Percentiles rank a stretch among this genome's conserved stretches.
These are phyloP conservation scores for Panus rudis DNA, from an alignment of 768 basidiomycete genomes.

Conservation along the genomic window DNA sequence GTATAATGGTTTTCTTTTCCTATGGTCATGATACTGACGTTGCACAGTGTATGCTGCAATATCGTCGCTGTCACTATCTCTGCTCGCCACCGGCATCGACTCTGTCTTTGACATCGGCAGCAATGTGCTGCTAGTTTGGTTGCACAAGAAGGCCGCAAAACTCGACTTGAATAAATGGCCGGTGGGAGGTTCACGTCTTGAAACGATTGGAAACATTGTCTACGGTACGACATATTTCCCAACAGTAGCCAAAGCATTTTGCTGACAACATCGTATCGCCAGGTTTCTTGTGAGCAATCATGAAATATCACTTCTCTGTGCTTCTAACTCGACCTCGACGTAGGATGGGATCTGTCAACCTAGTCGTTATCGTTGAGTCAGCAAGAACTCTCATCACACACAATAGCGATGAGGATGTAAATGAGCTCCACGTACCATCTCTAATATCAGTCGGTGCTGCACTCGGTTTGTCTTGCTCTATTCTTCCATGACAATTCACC, in stretches of 20 bases:
- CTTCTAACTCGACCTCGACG: not conserved
- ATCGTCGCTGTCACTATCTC: slow-evolving; percentile 73
- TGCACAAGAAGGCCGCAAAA: slow-evolving; percentile 63
- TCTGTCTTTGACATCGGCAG: slow-evolving; percentile 80
- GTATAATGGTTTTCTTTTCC: slow-evolving; percentile 13
- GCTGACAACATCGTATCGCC: not conserved
- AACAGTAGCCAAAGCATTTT: not conserved
- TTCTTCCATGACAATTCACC: not conserved
- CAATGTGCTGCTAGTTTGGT: slow-evolving; percentile 72
- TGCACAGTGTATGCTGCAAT: slow-evolving; percentile 83
- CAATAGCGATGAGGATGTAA: slow-evolving; percentile 41
- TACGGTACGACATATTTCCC: slow-evolving; percentile 47
- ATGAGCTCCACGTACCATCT: slow-evolving; percentile 71
- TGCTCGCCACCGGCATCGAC: slow-evolving; percentile 88
- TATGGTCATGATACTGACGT: slow-evolving; percentile 6
- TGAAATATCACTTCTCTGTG: not conserved
- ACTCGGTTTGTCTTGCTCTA: slow-evolving; percentile 44
- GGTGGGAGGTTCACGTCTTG: slow-evolving; percentile 81
- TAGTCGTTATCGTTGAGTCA: slow-evolving; percentile 88
- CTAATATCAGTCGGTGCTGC: slow-evolving; percentile 80
- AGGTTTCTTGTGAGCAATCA: slow-evolving; percentile 10
- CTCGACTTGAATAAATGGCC: slow-evolving; percentile 89
- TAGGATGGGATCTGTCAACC: slow-evolving; percentile 88
- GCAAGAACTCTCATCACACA: slow-evolving; percentile 62
- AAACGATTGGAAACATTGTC: slow-evolving; percentile 84